A percentile compares a stretch with the other conserved stretches of the same genome.
phyloP scores from a whole-genome alignment of 2,329 filamentous ascomycete species.

The Cordyceps tenuipes region DNA sequence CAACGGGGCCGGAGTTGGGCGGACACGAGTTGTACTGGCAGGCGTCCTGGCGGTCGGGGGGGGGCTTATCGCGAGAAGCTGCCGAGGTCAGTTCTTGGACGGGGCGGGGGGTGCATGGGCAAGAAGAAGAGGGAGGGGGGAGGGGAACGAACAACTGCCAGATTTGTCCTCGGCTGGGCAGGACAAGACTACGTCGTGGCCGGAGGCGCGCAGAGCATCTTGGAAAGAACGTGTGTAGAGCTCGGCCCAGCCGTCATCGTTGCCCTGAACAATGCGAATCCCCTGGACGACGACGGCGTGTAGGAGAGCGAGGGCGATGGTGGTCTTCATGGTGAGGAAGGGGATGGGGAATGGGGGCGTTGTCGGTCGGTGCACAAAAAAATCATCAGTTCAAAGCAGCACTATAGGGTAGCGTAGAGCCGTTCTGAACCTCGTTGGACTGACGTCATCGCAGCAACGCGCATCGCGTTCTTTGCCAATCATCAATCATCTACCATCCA shows the following conservation, averaged over 20 bases:
- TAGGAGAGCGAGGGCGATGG: not conserved
- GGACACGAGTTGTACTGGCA: constrained; percentile 59
- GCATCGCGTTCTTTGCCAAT: no score
- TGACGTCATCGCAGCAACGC: no score
- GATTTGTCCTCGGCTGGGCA: constrained; percentile 59
- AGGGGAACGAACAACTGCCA: constrained; percentile 34
- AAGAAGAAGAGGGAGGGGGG: no score
- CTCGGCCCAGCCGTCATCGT: constrained; percentile 70
- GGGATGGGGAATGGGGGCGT: no score
- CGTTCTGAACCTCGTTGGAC: no score
- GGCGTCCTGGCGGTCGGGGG: constrained; percentile 29
- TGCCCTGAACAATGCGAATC: constrained; percentile 50
- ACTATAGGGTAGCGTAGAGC: no score
- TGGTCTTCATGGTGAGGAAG: not conserved
- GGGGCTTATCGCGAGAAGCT: constrained; percentile 1
- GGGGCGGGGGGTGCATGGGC: not conserved
- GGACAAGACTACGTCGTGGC: constrained; percentile 55
- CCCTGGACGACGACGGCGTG: constrained; percentile 21
- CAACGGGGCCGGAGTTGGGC: constrained; percentile 42
- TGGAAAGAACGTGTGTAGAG: constrained; percentile 55
- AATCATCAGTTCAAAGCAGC: no score
- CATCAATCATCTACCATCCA: no score
- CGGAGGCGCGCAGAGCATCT: constrained; percentile 43
- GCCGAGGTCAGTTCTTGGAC: not conserved
- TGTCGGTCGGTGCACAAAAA: no score